These are phyloP conservation scores for Adansonia madagascariensis DNA, from an alignment of 441 rosid genomes.

Conservation along the genomic window DNA sequence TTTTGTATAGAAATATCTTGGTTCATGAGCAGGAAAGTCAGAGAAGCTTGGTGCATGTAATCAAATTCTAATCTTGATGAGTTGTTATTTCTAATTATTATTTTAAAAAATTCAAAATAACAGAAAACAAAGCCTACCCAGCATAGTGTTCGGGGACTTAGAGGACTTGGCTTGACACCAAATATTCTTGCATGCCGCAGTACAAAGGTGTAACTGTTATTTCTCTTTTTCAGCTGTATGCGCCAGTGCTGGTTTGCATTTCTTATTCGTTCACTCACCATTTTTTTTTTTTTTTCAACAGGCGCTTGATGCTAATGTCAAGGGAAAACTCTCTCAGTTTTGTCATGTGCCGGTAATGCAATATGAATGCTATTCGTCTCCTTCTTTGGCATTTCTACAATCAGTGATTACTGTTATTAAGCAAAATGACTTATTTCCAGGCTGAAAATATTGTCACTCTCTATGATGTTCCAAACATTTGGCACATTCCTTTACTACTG, in stretches of 20 bases:
- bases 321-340: slow-evolving; percentile 70
- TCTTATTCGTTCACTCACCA: neutral
- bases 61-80: neutral
- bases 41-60: neutral
- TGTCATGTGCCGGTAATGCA: slow-evolving; percentile 74
- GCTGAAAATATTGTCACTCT: slow-evolving; percentile 69
- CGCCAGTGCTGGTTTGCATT: slow-evolving; percentile 11
- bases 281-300: slow-evolving; percentile 35
- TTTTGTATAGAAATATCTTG: neutral
- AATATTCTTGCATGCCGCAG: slow-evolving; percentile 90
- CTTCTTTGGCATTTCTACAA: neutral
- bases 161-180: slow-evolving; percentile 83
- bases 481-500: slow-evolving; percentile 79
- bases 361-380: neutral
- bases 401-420: slow-evolving; percentile 14
- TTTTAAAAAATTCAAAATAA: slow-evolving; percentile 28
- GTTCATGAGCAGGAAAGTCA: slow-evolving; percentile 19
- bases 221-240: slow-evolving; percentile 11
- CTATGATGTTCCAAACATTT: slow-evolving; percentile 82
- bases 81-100: neutral
- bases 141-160: slow-evolving; percentile 82
- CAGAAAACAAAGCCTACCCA: slow-evolving; percentile 95
- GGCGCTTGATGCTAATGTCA: slow-evolving; percentile 70
- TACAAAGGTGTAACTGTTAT: slow-evolving; percentile 51
- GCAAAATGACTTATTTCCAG: slow-evolving; percentile 42